phyloP scores from a whole-genome alignment of 768 basidiomycete genomes.

The Tricholoma saponaceum region DNA sequence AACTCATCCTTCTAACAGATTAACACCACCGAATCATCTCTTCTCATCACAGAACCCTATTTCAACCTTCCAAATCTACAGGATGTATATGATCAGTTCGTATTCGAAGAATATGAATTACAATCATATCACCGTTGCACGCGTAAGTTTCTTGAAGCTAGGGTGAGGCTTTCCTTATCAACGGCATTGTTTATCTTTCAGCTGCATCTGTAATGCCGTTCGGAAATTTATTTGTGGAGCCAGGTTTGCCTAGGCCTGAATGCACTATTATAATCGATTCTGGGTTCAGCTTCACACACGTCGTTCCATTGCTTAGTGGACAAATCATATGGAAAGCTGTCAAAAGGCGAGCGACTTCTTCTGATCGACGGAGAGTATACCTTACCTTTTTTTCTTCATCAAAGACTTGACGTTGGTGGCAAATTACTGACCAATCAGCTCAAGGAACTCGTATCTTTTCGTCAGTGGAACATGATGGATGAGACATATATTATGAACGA shows the following conservation, averaged over 20 bases:
- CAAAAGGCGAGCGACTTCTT: constrained; percentile 52
- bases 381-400: constrained; percentile 3
- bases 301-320: constrained; percentile 77
- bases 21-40: constrained; percentile 64
- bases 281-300: constrained; percentile 93
- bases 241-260: constrained; percentile 54
- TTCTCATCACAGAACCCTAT: constrained; percentile 91
- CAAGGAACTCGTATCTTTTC: constrained; percentile 89
- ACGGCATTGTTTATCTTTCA: constrained; percentile 28
- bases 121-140: constrained; percentile 75
- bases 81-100: constrained; percentile 90
- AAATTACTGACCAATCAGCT: constrained; percentile 95
- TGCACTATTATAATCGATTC: constrained; percentile 84
- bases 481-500: constrained; percentile 92
- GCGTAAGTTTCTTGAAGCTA: constrained; percentile 47
- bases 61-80: constrained; percentile 92
- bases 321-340: constrained; percentile 77
- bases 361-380: constrained; percentile 9
- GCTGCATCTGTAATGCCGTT: constrained; percentile 78
- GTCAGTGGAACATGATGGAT: constrained; percentile 99
- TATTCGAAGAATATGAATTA: constrained; percentile 97
- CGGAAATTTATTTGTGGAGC: constrained; percentile 61
- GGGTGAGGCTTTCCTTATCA: neutral
- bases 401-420: constrained; percentile 90
- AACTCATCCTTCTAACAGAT: constrained; percentile 40